Percentiles rank a stretch among this genome's conserved stretches.
Evolutionary conservation across 176 grass and related monocot genomes (phyloP).

Genomic region (Oryza longistaminata): DNA sequence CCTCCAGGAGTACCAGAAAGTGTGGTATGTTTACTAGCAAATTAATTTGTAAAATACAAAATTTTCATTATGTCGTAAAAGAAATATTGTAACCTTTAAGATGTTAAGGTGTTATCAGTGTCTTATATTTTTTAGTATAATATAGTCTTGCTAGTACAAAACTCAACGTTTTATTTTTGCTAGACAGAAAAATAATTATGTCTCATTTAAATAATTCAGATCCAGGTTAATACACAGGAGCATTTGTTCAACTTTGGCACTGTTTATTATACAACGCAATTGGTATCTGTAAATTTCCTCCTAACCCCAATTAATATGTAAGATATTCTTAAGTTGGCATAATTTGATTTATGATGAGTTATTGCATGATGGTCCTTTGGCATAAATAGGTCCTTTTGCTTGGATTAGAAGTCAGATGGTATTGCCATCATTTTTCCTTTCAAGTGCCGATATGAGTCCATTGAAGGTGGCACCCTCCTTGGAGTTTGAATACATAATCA

Average conservation of each 20-base stretch:
- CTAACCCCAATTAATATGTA: too few relatives aligned
- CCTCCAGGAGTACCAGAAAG: constrained; percentile 96
- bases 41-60: not conserved
- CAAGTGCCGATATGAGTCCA: too few relatives aligned
- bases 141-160: not conserved
- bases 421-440: too few relatives aligned
- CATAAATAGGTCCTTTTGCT: too few relatives aligned
- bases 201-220: not conserved
- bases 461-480: too few relatives aligned
- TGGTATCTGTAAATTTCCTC: not conserved
- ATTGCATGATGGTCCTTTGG: too few relatives aligned
- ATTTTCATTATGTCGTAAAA: not conserved
- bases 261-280: not conserved
- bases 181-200: not conserved
- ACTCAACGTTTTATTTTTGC: not conserved
- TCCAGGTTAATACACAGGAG: not conserved
- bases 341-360: too few relatives aligned
- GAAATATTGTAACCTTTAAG: not conserved
- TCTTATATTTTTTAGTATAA: not conserved
- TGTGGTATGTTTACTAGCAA: constrained; percentile 68
- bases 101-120: not conserved
- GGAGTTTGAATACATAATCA: too few relatives aligned
- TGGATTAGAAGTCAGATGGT: too few relatives aligned
- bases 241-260: not conserved
- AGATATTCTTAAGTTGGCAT: too few relatives aligned